phyloP scores from a whole-genome alignment of 1,139 yeast species.

The Protomyces pachydermus region DNA sequence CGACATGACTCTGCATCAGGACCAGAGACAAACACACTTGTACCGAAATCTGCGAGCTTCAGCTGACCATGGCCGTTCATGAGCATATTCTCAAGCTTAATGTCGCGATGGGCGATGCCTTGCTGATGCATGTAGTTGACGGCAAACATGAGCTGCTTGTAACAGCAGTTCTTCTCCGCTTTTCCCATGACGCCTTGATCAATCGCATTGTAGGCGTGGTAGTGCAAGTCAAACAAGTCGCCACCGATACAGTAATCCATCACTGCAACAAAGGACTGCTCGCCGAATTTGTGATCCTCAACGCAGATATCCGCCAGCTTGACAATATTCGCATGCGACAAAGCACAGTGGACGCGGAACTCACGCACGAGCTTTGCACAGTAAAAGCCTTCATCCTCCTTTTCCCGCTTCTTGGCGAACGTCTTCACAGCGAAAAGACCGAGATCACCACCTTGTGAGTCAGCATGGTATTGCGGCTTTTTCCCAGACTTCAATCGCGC shows the following conservation, averaged over 20 bases:
- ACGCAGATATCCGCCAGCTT: conserved; percentile 56
- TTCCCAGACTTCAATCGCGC: conserved; percentile 22
- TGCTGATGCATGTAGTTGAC: conserved; percentile 64
- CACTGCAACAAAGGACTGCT: conserved; percentile 57
- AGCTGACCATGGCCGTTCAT: conserved; percentile 64
- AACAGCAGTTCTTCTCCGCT: conserved; percentile 55
- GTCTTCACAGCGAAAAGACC: conserved; percentile 66
- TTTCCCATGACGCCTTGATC: conserved; percentile 36
- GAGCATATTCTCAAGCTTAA: conserved; percentile 66
- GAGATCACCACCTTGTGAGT: conserved; percentile 24
- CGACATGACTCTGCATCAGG: conserved; percentile 31
- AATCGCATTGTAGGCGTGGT: conserved; percentile 33
- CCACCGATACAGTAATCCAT: conserved; percentile 98
- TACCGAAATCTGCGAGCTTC: conserved; percentile 69
- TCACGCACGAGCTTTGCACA: conserved; percentile 69
- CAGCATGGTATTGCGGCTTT: conserved; percentile 15
- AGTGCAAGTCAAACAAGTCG: conserved; percentile 67
- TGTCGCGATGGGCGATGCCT: conserved; percentile 68
- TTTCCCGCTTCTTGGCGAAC: conserved; percentile 44
- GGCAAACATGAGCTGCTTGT: conserved; percentile 69
- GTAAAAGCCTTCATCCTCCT: conserved; percentile 55
- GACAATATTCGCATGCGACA: conserved; percentile 65
- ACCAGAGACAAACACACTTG: conserved; percentile 55
- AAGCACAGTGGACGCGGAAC: conserved; percentile 64
- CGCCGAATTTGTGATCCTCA: conserved; percentile 36